phyloP scores from a whole-genome alignment of 768 basidiomycete species.

The Erythrobasidium yunnanense region DNA sequence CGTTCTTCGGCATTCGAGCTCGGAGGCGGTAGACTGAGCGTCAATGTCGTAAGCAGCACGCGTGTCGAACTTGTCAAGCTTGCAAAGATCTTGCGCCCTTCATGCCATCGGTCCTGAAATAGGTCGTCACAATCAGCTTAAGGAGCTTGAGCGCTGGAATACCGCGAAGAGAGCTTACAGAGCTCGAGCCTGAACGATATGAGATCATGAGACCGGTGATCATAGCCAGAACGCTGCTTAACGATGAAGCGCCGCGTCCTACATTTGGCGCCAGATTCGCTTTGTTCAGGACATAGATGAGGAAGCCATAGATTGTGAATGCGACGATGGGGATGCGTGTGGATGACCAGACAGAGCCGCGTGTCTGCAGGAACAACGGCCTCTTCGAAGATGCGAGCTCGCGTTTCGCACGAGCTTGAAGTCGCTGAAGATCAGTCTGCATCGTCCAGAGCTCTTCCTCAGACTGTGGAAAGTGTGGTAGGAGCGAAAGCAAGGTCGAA shows the following conservation, averaged over 20 bases:
- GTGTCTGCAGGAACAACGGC: slow-evolving; percentile 25
- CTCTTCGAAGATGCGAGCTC: not conserved
- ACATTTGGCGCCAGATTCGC: slow-evolving; percentile 20
- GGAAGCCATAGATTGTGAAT: slow-evolving; percentile 13
- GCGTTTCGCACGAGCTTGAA: not conserved
- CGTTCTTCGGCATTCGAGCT: not conserved
- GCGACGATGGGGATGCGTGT: slow-evolving; percentile 14
- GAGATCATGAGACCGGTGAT: slow-evolving; percentile 18
- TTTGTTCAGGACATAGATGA: slow-evolving; percentile 14
- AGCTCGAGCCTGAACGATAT: slow-evolving; percentile 14
- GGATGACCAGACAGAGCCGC: slow-evolving; percentile 22
- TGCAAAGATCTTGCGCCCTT: slow-evolving; percentile 19
- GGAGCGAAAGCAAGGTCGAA: too few relatives aligned
- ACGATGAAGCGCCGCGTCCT: slow-evolving; percentile 12
- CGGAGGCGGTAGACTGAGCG: slow-evolving; percentile 10
- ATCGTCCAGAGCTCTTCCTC: not conserved
- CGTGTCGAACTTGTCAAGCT: slow-evolving; percentile 7
- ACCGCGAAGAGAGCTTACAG: slow-evolving; percentile 1
- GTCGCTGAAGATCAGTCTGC: not conserved
- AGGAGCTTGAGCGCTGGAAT: not conserved
- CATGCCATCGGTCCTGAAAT: slow-evolving; percentile 17
- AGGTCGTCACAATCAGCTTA: not conserved
- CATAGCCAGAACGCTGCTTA: slow-evolving; percentile 8
- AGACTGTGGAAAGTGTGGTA: not conserved
- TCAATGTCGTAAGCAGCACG: not conserved